phyloP scores from a whole-genome alignment of 352 stramenopile genomes.

The Phytophthora pini region DNA sequence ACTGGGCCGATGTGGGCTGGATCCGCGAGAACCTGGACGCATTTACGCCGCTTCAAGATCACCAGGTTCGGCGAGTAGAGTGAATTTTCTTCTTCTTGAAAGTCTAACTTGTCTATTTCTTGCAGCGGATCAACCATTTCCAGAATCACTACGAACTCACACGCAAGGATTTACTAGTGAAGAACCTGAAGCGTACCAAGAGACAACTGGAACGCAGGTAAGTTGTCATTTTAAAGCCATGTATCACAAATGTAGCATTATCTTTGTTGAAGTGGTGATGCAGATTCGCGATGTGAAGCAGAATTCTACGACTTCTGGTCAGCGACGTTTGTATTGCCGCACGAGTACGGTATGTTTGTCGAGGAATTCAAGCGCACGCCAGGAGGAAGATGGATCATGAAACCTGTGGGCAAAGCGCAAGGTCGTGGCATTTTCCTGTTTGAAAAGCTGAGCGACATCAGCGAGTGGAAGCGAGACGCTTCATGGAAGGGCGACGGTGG shows the following conservation, averaged over 20 bases:
- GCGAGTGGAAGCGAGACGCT: constrained; percentile 86
- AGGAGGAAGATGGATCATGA: constrained; percentile 93
- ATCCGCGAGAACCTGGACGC: constrained; percentile 78
- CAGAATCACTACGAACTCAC: constrained; percentile 94
- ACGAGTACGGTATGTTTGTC: constrained; percentile 87
- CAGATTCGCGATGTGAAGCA: constrained; percentile 40
- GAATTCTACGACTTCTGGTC: constrained; percentile 70
- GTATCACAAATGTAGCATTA: constrained; percentile 14
- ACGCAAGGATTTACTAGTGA: constrained; percentile 89
- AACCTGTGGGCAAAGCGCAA: constrained; percentile 88
- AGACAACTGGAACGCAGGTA: constrained; percentile 77
- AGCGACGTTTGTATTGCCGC: constrained; percentile 86
- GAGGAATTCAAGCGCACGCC: constrained; percentile 72
- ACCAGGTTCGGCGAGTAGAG: constrained; percentile 34
- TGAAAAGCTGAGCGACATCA: constrained; percentile 88
- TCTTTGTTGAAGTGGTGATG: constrained; percentile 33
- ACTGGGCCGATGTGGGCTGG: constrained; percentile 89
- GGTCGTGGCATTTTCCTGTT: constrained; percentile 90
- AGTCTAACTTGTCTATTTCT: neutral
- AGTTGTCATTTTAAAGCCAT: constrained; percentile 5
- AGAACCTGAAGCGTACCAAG: constrained; percentile 93
- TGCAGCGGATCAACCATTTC: constrained; percentile 92
- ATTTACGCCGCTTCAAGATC: constrained; percentile 67
- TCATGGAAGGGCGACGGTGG: constrained; percentile 51
- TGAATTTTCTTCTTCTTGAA: too few species aligned